Percentiles rank a stretch among this genome's conserved stretches.
Conservation (phyloP, 164 flowering plant genomes). For the Sedum album region DNA sequence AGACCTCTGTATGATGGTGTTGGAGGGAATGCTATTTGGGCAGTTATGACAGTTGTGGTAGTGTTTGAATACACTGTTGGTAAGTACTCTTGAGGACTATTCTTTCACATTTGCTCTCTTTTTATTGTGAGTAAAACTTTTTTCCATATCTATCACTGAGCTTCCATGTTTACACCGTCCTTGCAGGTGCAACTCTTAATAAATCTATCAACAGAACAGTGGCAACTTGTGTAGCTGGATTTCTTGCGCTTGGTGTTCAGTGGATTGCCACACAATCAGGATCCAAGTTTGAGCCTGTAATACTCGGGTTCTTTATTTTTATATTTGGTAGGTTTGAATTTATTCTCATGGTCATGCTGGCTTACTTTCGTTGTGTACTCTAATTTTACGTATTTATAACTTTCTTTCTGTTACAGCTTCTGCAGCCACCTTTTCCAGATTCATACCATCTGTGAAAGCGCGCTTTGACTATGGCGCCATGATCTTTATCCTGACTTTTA, state of each 20-base stretch:
- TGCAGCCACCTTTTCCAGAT: slow-evolving; percentile 64
- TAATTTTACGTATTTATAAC: not conserved
- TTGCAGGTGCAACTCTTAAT: slow-evolving; percentile 50
- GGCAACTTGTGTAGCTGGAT: slow-evolving; percentile 62
- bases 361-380: not conserved
- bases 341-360: not conserved
- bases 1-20: slow-evolving; percentile 69
- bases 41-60: slow-evolving; percentile 78
- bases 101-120: not conserved
- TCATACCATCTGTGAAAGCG: slow-evolving; percentile 58
- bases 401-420: slow-evolving; percentile 37
- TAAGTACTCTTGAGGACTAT: slow-evolving; percentile 19
- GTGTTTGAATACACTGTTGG: slow-evolving; percentile 69
- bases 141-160: not conserved
- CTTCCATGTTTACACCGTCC: slow-evolving; percentile 5
- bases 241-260: slow-evolving; percentile 55
- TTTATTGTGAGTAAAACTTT: not conserved
- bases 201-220: slow-evolving; percentile 51
- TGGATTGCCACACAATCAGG: slow-evolving; percentile 54
- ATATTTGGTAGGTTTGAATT: slow-evolving; percentile 35
- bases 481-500: slow-evolving; percentile 80
- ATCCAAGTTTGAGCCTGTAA: slow-evolving; percentile 41
- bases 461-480: slow-evolving; percentile 67
- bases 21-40: slow-evolving; percentile 87
- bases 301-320: slow-evolving; percentile 53